These are phyloP conservation scores for Citrullus mucosospermus DNA, from an alignment of 306 rosid genomes.

Conservation along the genomic window DNA sequence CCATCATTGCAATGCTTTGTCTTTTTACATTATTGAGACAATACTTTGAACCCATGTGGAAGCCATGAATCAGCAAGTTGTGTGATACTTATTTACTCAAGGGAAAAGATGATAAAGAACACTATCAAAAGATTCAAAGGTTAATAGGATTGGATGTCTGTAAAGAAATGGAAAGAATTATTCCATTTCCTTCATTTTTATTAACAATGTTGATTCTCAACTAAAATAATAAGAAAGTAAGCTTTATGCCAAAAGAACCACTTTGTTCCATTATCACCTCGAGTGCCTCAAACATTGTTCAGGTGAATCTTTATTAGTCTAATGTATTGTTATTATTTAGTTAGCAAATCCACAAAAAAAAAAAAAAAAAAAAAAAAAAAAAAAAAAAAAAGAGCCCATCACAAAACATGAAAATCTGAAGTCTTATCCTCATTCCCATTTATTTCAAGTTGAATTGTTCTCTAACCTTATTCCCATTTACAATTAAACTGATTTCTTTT, in stretches of 20 bases:
- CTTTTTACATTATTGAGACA: background rate
- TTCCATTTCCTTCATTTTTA: background rate
- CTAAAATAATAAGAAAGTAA: background rate
- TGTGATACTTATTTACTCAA: background rate
- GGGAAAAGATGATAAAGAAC: background rate
- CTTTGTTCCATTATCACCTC: background rate
- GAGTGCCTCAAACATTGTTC: background rate
- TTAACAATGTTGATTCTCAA: background rate
- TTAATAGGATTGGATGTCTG: background rate
- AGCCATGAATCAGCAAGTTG: slow-evolving; percentile 1
- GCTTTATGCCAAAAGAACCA: background rate
- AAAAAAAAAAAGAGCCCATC: no score
- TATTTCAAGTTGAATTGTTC: background rate
- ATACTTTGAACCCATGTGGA: slow-evolving; percentile 3
- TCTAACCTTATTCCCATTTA: background rate
- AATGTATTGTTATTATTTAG: background rate
- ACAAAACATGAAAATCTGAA: background rate
- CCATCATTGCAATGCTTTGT: background rate
- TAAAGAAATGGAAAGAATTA: background rate
- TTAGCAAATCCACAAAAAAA: background rate
- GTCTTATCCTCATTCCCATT: background rate
- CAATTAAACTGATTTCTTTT: background rate
- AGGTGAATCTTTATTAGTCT: background rate
- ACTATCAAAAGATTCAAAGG: background rate
- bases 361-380: no score